Conservation (phyloP, 768 basidiomycete genomes). For the Boletellus ananas region DNA sequence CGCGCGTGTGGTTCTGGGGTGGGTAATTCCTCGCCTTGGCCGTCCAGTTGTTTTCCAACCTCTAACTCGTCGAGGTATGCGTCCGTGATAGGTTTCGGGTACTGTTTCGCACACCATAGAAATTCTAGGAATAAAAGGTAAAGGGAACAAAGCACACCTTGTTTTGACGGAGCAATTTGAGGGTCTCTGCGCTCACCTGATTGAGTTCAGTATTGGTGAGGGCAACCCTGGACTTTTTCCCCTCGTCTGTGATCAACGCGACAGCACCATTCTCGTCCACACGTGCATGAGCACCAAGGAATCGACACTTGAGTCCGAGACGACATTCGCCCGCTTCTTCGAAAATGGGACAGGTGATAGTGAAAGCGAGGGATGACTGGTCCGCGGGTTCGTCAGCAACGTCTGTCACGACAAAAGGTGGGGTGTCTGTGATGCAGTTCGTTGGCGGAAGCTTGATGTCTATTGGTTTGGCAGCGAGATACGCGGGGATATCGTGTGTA, state of each 20-base stretch:
- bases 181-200: constrained; percentile 51
- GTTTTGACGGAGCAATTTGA: constrained; percentile 62
- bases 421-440: constrained; percentile 38
- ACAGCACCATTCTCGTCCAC: constrained; percentile 44
- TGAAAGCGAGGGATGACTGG: constrained; percentile 18
- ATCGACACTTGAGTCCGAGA: constrained; percentile 85
- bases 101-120: constrained; percentile 38
- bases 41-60: constrained; percentile 19
- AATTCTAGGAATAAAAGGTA: neutral
- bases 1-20: constrained; percentile 16
- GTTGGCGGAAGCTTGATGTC: constrained; percentile 63
- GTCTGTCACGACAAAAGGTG: constrained; percentile 47
- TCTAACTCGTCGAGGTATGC: constrained; percentile 57
- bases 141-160: constrained; percentile 45
- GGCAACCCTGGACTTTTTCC: constrained; percentile 49
- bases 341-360: constrained; percentile 24
- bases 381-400: neutral
- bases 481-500: constrained; percentile 72
- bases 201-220: constrained; percentile 62
- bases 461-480: constrained; percentile 69
- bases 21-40: neutral
- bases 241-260: constrained; percentile 50
- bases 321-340: constrained; percentile 31
- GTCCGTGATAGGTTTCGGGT: constrained; percentile 59
- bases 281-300: constrained; percentile 72